Percentiles rank a stretch among this genome's conserved stretches.
phyloP scores from a whole-genome alignment of 148 eudicot species.

The Cornus florida region DNA sequence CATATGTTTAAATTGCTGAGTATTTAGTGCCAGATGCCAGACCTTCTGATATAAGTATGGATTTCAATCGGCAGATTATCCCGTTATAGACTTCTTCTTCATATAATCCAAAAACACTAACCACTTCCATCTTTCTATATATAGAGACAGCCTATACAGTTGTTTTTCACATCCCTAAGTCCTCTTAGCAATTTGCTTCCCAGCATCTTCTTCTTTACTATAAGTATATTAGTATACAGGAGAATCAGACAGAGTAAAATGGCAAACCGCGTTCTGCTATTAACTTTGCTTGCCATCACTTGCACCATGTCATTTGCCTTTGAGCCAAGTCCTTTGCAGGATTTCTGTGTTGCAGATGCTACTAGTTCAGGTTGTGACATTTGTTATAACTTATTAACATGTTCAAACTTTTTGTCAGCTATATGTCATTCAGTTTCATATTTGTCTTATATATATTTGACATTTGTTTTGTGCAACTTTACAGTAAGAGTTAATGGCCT shows the following conservation, averaged over 20 bases:
- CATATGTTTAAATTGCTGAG: too few species aligned
- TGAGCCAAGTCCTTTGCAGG: not conserved
- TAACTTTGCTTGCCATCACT: not conserved
- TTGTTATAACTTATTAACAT: too few species aligned
- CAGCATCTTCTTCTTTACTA: not conserved
- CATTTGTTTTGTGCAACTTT: too few species aligned
- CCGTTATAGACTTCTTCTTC: not conserved
- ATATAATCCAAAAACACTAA: not conserved
- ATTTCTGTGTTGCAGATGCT: not conserved
- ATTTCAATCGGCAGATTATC: not conserved
- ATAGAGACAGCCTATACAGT: not conserved
- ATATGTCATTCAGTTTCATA: too few species aligned
- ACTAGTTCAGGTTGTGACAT: not conserved
- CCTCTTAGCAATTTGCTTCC: too few species aligned
- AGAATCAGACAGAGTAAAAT: not conserved
- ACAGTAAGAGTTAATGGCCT: constrained; percentile 13
- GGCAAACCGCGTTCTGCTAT: not conserved
- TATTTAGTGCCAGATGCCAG: too few species aligned
- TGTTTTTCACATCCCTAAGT: not conserved
- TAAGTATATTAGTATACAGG: too few species aligned
- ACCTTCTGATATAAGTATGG: too few species aligned
- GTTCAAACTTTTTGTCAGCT: too few species aligned
- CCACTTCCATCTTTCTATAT: not conserved
- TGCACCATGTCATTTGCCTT: not conserved
- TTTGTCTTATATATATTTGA: too few species aligned